phyloP scores from a whole-genome alignment of 306 rosid species.

The Trifolium pratense region DNA sequence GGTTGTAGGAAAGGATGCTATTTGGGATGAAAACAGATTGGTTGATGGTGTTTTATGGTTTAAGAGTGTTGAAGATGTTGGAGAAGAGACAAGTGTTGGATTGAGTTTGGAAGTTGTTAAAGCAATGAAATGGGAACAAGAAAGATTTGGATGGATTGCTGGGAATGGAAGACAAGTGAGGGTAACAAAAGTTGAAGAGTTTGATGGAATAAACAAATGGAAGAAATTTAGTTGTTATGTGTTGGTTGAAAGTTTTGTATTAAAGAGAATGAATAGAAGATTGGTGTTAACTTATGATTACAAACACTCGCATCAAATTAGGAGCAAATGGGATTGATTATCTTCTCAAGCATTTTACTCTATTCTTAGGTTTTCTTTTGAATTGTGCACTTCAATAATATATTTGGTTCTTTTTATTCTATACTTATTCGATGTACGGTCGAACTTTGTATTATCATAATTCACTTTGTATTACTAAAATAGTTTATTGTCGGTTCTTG shows the following conservation, averaged over 20 bases:
- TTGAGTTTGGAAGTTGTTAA: constrained; percentile 41
- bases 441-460: no score
- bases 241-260: neutral
- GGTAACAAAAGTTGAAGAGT: neutral
- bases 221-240: constrained; percentile 6
- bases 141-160: constrained; percentile 22
- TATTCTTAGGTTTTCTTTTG: no score
- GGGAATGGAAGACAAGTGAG: constrained; percentile 15
- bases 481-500: no score
- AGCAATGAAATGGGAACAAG: constrained; percentile 36
- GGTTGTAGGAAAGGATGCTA: constrained; percentile 39
- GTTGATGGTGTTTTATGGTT: constrained; percentile 37
- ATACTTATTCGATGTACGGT: no score
- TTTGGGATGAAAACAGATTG: constrained; percentile 20
- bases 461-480: no score
- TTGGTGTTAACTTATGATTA: constrained; percentile 11
- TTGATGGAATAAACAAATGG: neutral
- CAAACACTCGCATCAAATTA: neutral
- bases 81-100: constrained; percentile 37
- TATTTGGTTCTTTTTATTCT: neutral
- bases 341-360: neutral
- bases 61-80: constrained; percentile 44
- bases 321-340: constrained; percentile 3
- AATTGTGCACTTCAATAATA: no score
- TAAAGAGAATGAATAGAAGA: neutral